phyloP scores from a whole-genome alignment of 1,139 yeast genomes.

The Kodamaea sp. region DNA sequence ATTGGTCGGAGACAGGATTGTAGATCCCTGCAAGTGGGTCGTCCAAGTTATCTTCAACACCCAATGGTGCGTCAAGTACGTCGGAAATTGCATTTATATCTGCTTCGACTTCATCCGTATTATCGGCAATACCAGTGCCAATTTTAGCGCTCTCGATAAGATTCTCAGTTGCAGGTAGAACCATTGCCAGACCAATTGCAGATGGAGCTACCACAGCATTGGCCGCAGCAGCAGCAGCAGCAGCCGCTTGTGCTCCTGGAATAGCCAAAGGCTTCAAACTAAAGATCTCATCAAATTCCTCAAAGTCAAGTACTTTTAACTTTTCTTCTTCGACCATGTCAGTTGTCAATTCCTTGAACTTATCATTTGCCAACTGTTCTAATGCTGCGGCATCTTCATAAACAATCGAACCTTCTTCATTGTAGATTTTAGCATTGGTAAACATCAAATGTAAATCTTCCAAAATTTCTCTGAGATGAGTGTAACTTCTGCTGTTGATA shows the following conservation, averaged over 20 bases:
- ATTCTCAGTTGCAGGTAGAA: neutral
- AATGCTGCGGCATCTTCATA: conserved; percentile 71
- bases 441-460: conserved; percentile 77
- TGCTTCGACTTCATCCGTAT: too few relatives aligned
- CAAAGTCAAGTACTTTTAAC: conserved; percentile 39
- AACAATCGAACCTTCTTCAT: conserved; percentile 84
- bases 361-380: conserved; percentile 46
- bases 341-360: conserved; percentile 27
- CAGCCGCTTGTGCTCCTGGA: conserved; percentile 24
- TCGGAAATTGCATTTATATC: too few relatives aligned
- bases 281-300: conserved; percentile 46
- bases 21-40: conserved; percentile 18
- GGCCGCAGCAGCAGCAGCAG: conserved; percentile 3
- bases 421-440: conserved; percentile 79
- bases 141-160: neutral
- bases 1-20: conserved; percentile 11
- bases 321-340: conserved; percentile 25
- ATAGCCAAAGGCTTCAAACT: conserved; percentile 38
- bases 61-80: conserved; percentile 8
- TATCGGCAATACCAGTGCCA: neutral
- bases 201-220: neutral
- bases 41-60: conserved; percentile 21
- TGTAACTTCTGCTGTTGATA: conserved; percentile 51
- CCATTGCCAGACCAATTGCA: neutral
- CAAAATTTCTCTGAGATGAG: conserved; percentile 54